phyloP scores from a whole-genome alignment of 257 asterid species.

The Fraxinus cuspidata region DNA sequence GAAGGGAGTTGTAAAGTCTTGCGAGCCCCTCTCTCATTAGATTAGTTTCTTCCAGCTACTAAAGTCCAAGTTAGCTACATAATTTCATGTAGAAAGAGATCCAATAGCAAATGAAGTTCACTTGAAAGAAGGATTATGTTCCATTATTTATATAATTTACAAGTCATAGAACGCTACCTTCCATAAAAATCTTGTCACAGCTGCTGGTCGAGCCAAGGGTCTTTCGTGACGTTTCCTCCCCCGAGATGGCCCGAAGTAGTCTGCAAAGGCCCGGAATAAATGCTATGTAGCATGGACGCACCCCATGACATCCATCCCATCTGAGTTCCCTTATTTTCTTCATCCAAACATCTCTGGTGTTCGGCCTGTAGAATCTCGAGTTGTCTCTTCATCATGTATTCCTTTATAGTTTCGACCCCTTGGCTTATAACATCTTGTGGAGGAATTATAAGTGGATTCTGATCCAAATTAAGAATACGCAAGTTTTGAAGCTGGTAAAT shows the following conservation, averaged over 20 bases:
- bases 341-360: constrained; percentile 25
- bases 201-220: constrained; percentile 44
- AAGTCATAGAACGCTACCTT: background rate
- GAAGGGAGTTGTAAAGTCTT: too few relatives aligned
- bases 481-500: constrained; percentile 43
- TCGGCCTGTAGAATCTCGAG: constrained; percentile 39
- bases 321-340: constrained; percentile 30
- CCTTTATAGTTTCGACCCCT: constrained; percentile 55
- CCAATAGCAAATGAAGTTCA: background rate
- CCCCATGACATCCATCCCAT: constrained; percentile 54
- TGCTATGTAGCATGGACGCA: constrained; percentile 29
- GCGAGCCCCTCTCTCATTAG: too few relatives aligned
- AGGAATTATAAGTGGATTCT: constrained; percentile 64
- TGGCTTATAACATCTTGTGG: constrained; percentile 43
- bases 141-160: background rate
- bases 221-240: constrained; percentile 31
- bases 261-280: constrained; percentile 27
- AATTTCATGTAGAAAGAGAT: background rate
- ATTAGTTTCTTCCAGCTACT: too few relatives aligned
- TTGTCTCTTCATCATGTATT: constrained; percentile 54
- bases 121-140: background rate
- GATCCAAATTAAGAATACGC: constrained; percentile 48
- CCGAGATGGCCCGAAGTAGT: constrained; percentile 25
- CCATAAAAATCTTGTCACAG: constrained; percentile 21
- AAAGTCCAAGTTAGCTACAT: too few relatives aligned